A percentile compares a stretch with the other conserved stretches of the same genome.
Conservation (phyloP, 202 grass and related monocot genomes). For the Zoysia matrella region DNA sequence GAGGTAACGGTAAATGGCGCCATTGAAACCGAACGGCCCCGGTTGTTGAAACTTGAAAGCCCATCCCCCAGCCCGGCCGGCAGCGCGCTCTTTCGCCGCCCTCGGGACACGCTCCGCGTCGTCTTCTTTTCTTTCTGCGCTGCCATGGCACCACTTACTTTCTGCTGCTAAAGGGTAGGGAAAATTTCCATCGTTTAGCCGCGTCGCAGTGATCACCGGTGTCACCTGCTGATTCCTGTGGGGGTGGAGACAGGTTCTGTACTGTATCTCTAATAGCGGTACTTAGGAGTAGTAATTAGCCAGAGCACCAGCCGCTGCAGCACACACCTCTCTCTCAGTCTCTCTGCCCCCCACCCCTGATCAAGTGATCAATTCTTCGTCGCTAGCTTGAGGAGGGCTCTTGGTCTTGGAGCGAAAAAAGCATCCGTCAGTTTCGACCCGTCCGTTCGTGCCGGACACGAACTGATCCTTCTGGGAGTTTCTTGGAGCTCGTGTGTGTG, state of each 20-base stretch:
- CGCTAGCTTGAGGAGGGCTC: conserved; percentile 6
- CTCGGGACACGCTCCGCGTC: neutral
- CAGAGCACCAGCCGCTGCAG: conserved; percentile 22
- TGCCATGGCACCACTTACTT: neutral
- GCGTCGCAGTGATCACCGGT: neutral
- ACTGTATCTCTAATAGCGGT: neutral
- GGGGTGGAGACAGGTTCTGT: conserved; percentile 51
- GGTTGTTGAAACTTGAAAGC: neutral
- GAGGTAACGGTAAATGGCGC: neutral
- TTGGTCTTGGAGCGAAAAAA: neutral
- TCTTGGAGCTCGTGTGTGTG: neutral
- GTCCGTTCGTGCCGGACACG: neutral
- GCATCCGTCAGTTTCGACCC: neutral
- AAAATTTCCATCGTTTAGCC: neutral
- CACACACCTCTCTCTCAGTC: neutral
- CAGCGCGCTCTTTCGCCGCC: neutral
- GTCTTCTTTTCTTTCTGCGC: neutral
- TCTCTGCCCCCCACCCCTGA: neutral
- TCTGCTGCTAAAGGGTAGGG: too few relatives aligned
- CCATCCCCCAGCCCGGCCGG: too few relatives aligned
- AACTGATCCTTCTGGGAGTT: neutral
- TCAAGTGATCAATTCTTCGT: conserved; percentile 24
- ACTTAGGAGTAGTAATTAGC: conserved; percentile 21
- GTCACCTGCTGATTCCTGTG: neutral
- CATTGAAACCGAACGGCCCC: neutral